Evolutionary conservation across 768 basidiomycete species (phyloP), one percentile per base, ranked within the genome.

Genomic region (Mycena rebaudengoi): DNA sequence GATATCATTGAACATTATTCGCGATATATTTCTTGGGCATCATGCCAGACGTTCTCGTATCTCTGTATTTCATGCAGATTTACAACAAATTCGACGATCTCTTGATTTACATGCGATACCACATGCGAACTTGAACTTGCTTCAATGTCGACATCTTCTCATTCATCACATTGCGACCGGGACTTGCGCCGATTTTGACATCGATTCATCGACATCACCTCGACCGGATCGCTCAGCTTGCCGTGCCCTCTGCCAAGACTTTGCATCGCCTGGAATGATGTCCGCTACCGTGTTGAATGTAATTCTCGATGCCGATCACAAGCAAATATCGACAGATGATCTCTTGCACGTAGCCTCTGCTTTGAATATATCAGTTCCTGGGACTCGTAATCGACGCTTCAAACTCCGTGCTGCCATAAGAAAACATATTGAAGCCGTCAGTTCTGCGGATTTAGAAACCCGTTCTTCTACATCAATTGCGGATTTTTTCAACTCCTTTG

Each of bases 91-190:
- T 3, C 52, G 41, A 30, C 37, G 28, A 3, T 37, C 52, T 40
- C 52, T 54, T 29, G 40, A 39, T 16, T 20, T 54, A 16, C 52
- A 54, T 41, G 52, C 37, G 8, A 54, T 54, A 3, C 52, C 52
- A 16, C 39, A 41, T 54, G 16, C 25, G 4, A 18, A 23, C 26
- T 26, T 33, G 28, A 52, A 21, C 32, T 23, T 20, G 10, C 10
- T 33, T 35, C 50, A 39, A 52, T 56, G 41, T 33, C 54, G 54
- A 45, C 54, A 21, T 8, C 12, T 39, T 37, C 45, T 48, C 8
- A 20, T 58, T 16, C 56, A 58, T 26, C 56, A 58, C 29, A 46
- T 58, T 29, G 46, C n/a, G 2, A 58, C 33, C 16, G 45, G 45
- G 13, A 37, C 56, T 29, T 58, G 44, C 49, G 44, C 16, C 2